Evolutionary conservation across 2,329 filamentous ascomycete genomes (phyloP), one percentile per base, ranked within the genome.

Genomic region (Exophiala bonariae): DNA sequence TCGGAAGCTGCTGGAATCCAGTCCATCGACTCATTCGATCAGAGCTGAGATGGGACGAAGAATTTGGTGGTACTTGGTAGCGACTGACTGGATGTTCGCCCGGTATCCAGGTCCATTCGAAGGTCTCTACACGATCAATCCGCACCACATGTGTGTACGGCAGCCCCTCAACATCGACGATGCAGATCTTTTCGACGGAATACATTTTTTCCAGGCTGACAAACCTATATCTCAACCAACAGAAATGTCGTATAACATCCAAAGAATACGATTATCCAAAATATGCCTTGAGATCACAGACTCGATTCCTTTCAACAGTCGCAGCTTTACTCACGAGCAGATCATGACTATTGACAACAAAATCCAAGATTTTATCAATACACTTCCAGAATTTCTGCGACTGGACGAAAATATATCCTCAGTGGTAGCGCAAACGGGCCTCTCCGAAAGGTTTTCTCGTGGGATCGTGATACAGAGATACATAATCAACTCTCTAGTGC

Each of bases 271-370:
- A 8, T 52, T 70, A 2, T 63, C 63, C 3, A 63, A 66, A 14
- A 54, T 72, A 5, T 69, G 65, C 19, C 66, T 67, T 14, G 61
- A 62, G 35, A 57, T 69, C 13, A 64, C 63, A 13, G 69, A 72
- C 45, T 58, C 57, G 7, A 58, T 59, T 10, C 60, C 65, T 14
- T 55, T 65, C 4, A 45, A 58, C 22, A 19, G 54, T 30, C 33
- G 60, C 19, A 50, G 56, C 11, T 33, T 58, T 20, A 55, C 60
- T 13, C 65, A 66, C 47, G 56, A 65, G n/a, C 42, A 56, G 3
- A 55, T 69, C 4, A 56, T 67, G 43, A 50, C 64, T 9, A 62
- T 68, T 17, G 67, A 72, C 36, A 52, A 49, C 10, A 63, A 62
- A 35, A 55, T 72, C 16, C 56, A 63, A 18, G 35, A 47, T 17